Base-by-base conservation (phyloP, 495 filamentous ascomycete genomes). In the Beverwykella pulmonaria region DNA sequence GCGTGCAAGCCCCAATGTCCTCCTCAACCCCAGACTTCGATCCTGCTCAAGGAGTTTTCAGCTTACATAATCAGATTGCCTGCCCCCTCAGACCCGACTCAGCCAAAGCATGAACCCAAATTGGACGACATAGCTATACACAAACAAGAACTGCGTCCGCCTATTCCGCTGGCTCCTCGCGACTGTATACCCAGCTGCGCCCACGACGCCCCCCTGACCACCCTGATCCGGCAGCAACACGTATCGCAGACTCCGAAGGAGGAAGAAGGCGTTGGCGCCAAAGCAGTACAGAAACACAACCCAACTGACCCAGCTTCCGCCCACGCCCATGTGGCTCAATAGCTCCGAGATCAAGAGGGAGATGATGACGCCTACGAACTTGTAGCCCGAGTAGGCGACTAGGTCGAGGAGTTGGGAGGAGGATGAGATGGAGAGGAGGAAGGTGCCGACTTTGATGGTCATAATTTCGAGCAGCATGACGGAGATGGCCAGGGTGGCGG, bases 381-480 rank as follows among this genome's bases (percentile, higher is more conserved):
- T 99, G 77, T 99, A 99, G 14, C 95, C 95, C 6, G 90, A 93
- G 75, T 99, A 99, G 2, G 95, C 94, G 41, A 98, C 86, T 36
- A 99, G 76, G 69, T 99, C 94, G 61, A 97, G 82, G 23, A 99
- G 81, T 76, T 98, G 94, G 15, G 81, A 85, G 60, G 88, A 89
- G 71, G 93, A 93, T 72, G 87, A 92, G 79, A 99, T 98, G 76
- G 82, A 90, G 39, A 99, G 80, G 47, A 99, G 86, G 74, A 98
- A 98, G 73, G 88, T 92, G 25, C 93, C 94, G 39, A 97, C 81
- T 82, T 97, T 97, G 69, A 99, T 77, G 47, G 88, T 87, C 6
- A 94, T 64, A 39, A 99, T 93, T 77, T 99, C 94, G 62, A 97
- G 84, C 7, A 90, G 69, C 32, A 97, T 87, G 56, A 96, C 86